phyloP scores from a whole-genome alignment of 176 grass and related monocot genomes.

The Neostapfia colusana region DNA sequence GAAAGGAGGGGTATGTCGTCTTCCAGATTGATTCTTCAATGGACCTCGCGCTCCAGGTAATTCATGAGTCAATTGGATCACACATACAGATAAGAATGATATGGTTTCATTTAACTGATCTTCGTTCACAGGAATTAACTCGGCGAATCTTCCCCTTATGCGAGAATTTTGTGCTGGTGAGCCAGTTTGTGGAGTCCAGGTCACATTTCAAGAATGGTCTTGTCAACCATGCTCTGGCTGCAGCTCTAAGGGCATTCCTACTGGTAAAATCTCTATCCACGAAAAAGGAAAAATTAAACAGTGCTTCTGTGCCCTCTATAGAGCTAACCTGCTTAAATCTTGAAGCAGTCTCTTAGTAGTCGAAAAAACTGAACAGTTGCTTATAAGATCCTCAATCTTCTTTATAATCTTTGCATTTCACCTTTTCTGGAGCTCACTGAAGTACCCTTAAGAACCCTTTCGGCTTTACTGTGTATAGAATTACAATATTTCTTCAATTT shows the following conservation, averaged over 20 bases:
- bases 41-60: constrained; percentile 90
- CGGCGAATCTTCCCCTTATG: constrained; percentile 83
- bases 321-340: not conserved
- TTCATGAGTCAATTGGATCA: constrained; percentile 1
- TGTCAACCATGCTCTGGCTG: constrained; percentile 91
- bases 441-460: not conserved
- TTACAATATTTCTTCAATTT: constrained; percentile 24
- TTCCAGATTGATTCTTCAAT: constrained; percentile 83
- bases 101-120: constrained; percentile 31
- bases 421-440: not conserved
- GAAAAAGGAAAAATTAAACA: not conserved
- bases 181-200: constrained; percentile 86
- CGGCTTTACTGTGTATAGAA: not conserved
- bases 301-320: not conserved
- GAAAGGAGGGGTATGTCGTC: constrained; percentile 65
- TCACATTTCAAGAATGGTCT: constrained; percentile 83
- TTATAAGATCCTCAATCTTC: constrained; percentile 1
- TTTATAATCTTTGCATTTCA: not conserved
- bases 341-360: not conserved
- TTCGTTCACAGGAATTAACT: constrained; percentile 71
- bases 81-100: not conserved
- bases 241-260: constrained; percentile 85
- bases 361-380: not conserved
- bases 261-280: constrained; percentile 51
- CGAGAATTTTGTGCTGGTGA: constrained; percentile 81